phyloP scores from a whole-genome alignment of 2,329 filamentous ascomycete genomes.

The Dactylellina cionopaga region DNA sequence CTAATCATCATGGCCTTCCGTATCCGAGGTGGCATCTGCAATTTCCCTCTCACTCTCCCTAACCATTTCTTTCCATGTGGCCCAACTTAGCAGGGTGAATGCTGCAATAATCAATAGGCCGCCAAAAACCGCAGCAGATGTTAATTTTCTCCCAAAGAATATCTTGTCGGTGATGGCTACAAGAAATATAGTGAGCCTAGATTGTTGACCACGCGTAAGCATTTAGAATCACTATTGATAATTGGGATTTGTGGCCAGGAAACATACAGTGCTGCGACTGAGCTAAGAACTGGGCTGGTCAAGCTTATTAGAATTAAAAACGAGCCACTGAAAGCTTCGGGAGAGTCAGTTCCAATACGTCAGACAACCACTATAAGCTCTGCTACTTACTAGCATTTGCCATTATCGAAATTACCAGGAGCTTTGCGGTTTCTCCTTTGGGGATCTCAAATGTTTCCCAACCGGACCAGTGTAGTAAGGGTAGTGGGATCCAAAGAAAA shows the following conservation, averaged over 20 bases:
- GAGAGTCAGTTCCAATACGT: conserved; percentile 15
- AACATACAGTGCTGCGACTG: conserved; percentile 78
- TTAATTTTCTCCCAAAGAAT: conserved; percentile 79
- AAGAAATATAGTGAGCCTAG: conserved; percentile 85
- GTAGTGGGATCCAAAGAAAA: conserved; percentile 91
- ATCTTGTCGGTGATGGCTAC: conserved; percentile 92
- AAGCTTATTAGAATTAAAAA: conserved; percentile 93
- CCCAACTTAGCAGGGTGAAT: conserved; percentile 87
- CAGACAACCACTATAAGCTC: background rate
- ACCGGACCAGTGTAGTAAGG: conserved; percentile 79
- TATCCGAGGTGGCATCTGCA: conserved; percentile 54
- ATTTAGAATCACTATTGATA: background rate
- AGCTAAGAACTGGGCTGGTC: conserved; percentile 90
- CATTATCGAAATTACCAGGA: conserved; percentile 81
- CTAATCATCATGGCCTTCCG: conserved; percentile 37
- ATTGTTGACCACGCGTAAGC: background rate
- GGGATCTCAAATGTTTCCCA: conserved; percentile 87
- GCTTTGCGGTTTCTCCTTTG: conserved; percentile 77
- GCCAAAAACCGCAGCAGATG: conserved; percentile 79
- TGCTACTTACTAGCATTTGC: conserved; percentile 78
- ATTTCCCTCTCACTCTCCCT: conserved; percentile 76
- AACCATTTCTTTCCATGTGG: conserved; percentile 91
- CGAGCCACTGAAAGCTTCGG: conserved; percentile 79
- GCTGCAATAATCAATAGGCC: conserved; percentile 87
- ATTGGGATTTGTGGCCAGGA: background rate